These are phyloP conservation scores for Flaveria sonorensis DNA, from an alignment of 129 eudicot genomes.

Conservation along the genomic window DNA sequence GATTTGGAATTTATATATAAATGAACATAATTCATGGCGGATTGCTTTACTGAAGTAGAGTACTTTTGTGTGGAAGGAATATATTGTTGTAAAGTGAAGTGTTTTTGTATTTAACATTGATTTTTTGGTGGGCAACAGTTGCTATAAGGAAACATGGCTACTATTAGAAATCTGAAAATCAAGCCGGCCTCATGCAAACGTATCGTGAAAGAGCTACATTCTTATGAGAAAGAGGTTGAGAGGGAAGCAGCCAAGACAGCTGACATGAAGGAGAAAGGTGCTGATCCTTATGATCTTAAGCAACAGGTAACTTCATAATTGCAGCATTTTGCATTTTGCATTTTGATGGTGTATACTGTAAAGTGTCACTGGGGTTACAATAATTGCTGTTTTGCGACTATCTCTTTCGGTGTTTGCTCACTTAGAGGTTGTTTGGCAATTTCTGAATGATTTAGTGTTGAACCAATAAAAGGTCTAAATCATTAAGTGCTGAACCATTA, in stretches of 20 bases:
- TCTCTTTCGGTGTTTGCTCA: neutral
- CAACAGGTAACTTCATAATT: conserved; percentile 66
- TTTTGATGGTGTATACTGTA: neutral
- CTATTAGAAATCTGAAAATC: conserved; percentile 84
- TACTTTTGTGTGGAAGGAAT: neutral
- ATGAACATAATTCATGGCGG: neutral
- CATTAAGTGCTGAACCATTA: too few species aligned
- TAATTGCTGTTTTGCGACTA: neutral
- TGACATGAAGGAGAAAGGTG: conserved; percentile 86
- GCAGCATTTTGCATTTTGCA: neutral
- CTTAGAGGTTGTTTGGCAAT: too few species aligned
- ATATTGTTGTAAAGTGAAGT: neutral
- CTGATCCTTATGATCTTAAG: conserved; percentile 94
- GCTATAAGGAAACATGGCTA: conserved; percentile 51
- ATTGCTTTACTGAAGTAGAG: neutral
- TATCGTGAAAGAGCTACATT: conserved; percentile 77
- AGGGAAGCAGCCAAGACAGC: conserved; percentile 89
- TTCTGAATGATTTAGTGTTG: too few species aligned
- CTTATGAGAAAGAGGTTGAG: conserved; percentile 94
- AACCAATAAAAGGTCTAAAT: too few species aligned
- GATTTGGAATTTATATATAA: neutral
- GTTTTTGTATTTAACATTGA: neutral
- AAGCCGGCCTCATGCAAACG: conserved; percentile 92
- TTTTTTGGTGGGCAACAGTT: neutral
- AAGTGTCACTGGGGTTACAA: conserved; percentile 6